These are phyloP conservation scores for Pascua guehoae DNA, from an alignment of 1,284 basidiomycete species.

Conservation along the genomic window DNA sequence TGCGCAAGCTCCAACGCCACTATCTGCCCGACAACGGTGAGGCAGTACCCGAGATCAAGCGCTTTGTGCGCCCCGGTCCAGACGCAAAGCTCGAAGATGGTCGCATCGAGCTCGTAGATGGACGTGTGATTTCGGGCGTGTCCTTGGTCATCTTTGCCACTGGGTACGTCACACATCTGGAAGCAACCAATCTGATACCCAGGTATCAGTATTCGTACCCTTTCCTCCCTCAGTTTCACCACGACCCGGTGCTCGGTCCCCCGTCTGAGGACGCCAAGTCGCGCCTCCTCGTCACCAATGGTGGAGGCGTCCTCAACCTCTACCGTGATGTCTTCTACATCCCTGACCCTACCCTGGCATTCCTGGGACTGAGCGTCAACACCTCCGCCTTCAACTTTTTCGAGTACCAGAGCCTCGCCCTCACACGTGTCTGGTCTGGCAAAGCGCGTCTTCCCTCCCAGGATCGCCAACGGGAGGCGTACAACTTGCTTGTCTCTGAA, in stretches of 20 bases:
- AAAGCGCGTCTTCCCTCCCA: slow-evolving; percentile 27
- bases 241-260: slow-evolving; percentile 28
- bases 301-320: slow-evolving; percentile 53
- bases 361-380: slow-evolving; percentile 38
- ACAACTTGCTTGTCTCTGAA: slow-evolving; percentile 12
- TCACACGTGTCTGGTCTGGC: slow-evolving; percentile 27
- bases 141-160: slow-evolving; percentile 53
- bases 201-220: slow-evolving; percentile 53
- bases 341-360: slow-evolving; percentile 55
- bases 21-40: slow-evolving; percentile 41
- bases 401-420: slow-evolving; percentile 33
- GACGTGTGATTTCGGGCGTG: slow-evolving; percentile 49
- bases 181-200: background rate
- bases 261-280: background rate
- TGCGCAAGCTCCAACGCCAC: slow-evolving; percentile 31
- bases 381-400: slow-evolving; percentile 37
- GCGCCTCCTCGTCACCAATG: slow-evolving; percentile 51
- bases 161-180: slow-evolving; percentile 38
- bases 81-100: slow-evolving; percentile 33
- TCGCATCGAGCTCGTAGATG: slow-evolving; percentile 50
- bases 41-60: slow-evolving; percentile 42
- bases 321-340: slow-evolving; percentile 55
- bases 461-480: slow-evolving; percentile 12
- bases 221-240: slow-evolving; percentile 53
- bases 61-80: slow-evolving; percentile 29